phyloP scores from a whole-genome alignment of 176 grass and related monocot species.

The Oryza rufipogon region DNA sequence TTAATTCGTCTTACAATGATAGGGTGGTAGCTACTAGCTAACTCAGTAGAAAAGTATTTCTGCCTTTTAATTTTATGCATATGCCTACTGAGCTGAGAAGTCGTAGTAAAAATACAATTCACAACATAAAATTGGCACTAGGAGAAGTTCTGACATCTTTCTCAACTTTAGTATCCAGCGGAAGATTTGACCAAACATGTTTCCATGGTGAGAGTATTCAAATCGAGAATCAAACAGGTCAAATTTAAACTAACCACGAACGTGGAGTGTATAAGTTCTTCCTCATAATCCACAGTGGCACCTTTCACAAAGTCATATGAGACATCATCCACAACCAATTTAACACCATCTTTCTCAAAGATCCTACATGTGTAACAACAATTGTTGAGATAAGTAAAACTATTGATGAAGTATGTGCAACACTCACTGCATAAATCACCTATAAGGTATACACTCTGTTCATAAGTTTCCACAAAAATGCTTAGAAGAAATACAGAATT shows the following conservation, averaged over 20 bases:
- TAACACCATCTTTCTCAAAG: conserved; percentile 83
- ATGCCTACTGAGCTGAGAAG: not conserved
- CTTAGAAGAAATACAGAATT: not conserved
- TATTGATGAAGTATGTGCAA: not conserved
- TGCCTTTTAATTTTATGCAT: not conserved
- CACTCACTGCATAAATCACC: not conserved
- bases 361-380: conserved; percentile 49
- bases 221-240: conserved; percentile 2
- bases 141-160: not conserved
- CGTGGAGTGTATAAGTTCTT: conserved; percentile 82
- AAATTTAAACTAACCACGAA: conserved; percentile 67
- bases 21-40: not conserved
- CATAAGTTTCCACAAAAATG: not conserved
- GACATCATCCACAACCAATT: conserved; percentile 80
- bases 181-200: not conserved
- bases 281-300: conserved; percentile 78
- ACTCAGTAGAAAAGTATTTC: not conserved
- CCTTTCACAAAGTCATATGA: conserved; percentile 98
- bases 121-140: not conserved
- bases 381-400: not conserved
- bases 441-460: not conserved
- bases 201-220: not conserved
- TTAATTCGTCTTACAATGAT: not conserved
- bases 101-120: not conserved
- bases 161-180: not conserved